Base-by-base conservation (phyloP, 371 early-diverging fungal species). In the Blyttiomyces sp. region DNA sequence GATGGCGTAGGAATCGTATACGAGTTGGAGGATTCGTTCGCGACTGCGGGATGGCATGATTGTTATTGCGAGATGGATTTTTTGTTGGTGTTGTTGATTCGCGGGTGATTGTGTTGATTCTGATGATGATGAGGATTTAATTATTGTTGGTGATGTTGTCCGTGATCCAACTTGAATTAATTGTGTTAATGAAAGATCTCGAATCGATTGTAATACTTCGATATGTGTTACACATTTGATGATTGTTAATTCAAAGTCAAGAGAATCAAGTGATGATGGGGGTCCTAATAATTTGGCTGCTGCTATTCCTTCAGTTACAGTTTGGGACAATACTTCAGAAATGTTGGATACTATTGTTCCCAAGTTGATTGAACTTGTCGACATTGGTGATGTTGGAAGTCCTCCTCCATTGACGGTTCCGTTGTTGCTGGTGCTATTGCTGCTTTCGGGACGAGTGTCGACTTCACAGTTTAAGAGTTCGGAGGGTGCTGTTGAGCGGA, bases 1-100 rank as follows among this genome's bases (percentile, higher is more conserved):
- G 70, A 93, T 86, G 21, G 81, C 77, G 70, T 91, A 92, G 2
- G 87, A 85, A 49, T 77, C 70, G 36, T 91, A 88, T 9, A 96
- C 70, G 52, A 89, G 86, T 43, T 77, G 79, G 66, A 93, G 54
- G 52, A 71, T 49, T 17, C 74, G 61, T 16, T 19, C 44, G 9
- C 75, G 65, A 36, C 65, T 43, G n/a, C 19, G n/a, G 0, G 44
- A 7, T 1, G 72, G 71, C n/a, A 77, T 62, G 31, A 55, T 23
- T 26, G 34, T 43, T 35, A 78, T 64, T 24, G 75, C 73, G 24
- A 56, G 44, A 1, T 49, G 6, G 17, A 52, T 34, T 30, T 13
- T 7, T 35, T 31, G 56, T 19, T 24, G 34, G 43, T 33, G 26
- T 21, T 5, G 7, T 16, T 5, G 44, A 24, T 11, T 31, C 28